Evolutionary conservation across 2,329 filamentous ascomycete genomes (phyloP).

Genomic region (Blastomyces silverae): DNA sequence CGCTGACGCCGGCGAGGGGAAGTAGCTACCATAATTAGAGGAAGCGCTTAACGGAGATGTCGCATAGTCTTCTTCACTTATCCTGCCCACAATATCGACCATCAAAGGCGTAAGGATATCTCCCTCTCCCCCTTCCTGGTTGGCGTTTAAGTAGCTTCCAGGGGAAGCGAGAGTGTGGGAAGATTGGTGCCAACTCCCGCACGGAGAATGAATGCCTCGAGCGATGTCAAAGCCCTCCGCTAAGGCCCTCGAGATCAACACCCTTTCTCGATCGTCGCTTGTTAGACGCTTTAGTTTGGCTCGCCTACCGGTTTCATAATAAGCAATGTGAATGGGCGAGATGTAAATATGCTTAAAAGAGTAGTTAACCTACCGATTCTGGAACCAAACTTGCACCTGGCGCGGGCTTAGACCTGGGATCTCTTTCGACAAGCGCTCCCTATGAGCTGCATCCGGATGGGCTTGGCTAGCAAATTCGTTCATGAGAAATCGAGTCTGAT

Average conservation of each 20-base stretch:
- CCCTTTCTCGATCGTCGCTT: slow-evolving; percentile 55
- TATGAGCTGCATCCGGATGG: slow-evolving; percentile 84
- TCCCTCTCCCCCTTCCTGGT: slow-evolving; percentile 36
- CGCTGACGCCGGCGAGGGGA: slow-evolving; percentile 24
- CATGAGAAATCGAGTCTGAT: slow-evolving; percentile 96
- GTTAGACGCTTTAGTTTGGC: slow-evolving; percentile 57
- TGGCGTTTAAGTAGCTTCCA: slow-evolving; percentile 34
- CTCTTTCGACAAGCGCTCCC: slow-evolving; percentile 77
- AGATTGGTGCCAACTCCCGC: slow-evolving; percentile 39
- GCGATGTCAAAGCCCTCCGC: slow-evolving; percentile 56
- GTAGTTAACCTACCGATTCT: slow-evolving; percentile 66
- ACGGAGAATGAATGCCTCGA: slow-evolving; percentile 52
- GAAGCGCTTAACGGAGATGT: slow-evolving; percentile 34
- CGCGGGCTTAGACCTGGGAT: slow-evolving; percentile 86
- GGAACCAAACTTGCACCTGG: slow-evolving; percentile 97
- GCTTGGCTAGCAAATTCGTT: slow-evolving; percentile 94
- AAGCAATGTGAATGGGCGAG: neutral
- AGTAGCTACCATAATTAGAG: slow-evolving; percentile 34
- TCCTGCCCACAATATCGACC: slow-evolving; percentile 31
- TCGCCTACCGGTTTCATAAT: slow-evolving; percentile 38
- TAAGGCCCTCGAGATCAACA: slow-evolving; percentile 54
- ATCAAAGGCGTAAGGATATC: slow-evolving; percentile 29
- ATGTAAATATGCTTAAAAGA: slow-evolving; percentile 1
- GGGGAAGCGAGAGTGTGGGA: slow-evolving; percentile 47
- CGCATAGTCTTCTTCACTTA: slow-evolving; percentile 36